phyloP scores from a whole-genome alignment of 305 asterid species.

The Solanum hybrid region DNA sequence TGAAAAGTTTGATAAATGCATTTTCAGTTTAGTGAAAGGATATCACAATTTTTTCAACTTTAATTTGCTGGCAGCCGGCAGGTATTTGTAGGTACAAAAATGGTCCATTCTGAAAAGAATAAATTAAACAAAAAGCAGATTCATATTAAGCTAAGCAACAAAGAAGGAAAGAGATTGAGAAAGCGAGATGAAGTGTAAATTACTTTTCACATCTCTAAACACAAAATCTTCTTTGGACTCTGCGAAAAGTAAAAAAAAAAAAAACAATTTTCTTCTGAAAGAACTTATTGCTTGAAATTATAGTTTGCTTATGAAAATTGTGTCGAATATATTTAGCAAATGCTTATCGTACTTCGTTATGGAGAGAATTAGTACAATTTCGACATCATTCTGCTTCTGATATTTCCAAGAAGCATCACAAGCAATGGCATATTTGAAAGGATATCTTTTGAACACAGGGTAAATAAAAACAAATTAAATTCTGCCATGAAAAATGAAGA shows the following conservation, averaged over 20 bases:
- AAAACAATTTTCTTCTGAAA: not conserved
- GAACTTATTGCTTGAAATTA: not conserved
- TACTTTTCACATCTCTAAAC: not conserved
- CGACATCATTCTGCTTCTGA: not conserved
- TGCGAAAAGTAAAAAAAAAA: not conserved
- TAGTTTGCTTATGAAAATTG: not conserved
- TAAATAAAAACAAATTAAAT: not conserved
- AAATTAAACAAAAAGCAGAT: not conserved
- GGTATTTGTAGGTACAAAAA: not conserved
- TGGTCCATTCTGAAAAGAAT: not conserved
- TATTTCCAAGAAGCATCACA: not conserved
- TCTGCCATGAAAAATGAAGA: not conserved
- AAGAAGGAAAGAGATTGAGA: slow-evolving; percentile 13
- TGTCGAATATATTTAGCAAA: not conserved
- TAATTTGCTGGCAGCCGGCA: not conserved
- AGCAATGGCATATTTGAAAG: not conserved
- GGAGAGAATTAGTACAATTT: not conserved
- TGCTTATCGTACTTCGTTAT: not conserved
- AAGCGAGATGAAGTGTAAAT: not conserved
- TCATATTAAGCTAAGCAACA: slow-evolving; percentile 9
- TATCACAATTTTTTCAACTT: not conserved
- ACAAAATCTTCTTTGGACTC: not conserved
- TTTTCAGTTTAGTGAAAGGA: not conserved
- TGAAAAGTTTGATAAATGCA: not conserved
- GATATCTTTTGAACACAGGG: not conserved